Percentiles rank a stretch among this genome's conserved stretches.
phyloP scores from a whole-genome alignment of 2,329 filamentous ascomycete genomes.

The Pestalotiopsis sp. region DNA sequence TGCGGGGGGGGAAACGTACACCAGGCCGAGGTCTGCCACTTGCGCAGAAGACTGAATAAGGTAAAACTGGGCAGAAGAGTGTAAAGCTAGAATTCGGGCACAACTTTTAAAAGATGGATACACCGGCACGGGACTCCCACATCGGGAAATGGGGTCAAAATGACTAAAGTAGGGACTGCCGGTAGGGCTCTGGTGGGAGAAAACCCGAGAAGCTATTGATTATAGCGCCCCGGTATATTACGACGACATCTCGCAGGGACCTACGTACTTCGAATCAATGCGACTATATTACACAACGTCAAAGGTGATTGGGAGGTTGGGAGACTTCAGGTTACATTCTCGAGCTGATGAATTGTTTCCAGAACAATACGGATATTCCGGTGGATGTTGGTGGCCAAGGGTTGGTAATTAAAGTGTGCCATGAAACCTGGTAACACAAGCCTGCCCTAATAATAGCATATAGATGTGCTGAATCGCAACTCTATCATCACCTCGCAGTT shows the following conservation, averaged over 20 bases:
- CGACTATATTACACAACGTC: not conserved
- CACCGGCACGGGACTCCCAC: not conserved
- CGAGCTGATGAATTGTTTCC: not conserved
- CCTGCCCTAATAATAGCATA: no score
- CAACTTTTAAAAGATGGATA: not conserved
- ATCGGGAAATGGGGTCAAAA: not conserved
- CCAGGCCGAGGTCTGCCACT: not conserved
- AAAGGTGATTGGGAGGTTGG: not conserved
- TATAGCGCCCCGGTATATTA: not conserved
- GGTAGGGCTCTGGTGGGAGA: no score
- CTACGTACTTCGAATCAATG: not conserved
- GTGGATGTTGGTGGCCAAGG: no score
- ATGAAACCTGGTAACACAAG: no score
- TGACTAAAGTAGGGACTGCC: no score
- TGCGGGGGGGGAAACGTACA: not conserved
- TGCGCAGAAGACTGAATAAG: not conserved
- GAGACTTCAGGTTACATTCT: not conserved
- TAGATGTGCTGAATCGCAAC: no score
- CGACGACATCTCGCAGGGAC: not conserved
- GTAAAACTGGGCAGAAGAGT: not conserved
- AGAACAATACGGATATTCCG: no score
- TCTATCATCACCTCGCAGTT: no score
- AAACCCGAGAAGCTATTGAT: no score
- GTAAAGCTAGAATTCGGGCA: not conserved
- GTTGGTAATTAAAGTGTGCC: no score